A percentile compares a stretch with the other conserved stretches of the same genome.
These are phyloP conservation scores for Flaveria bidentis DNA, from an alignment of 129 eudicot species.

Conservation along the genomic window DNA sequence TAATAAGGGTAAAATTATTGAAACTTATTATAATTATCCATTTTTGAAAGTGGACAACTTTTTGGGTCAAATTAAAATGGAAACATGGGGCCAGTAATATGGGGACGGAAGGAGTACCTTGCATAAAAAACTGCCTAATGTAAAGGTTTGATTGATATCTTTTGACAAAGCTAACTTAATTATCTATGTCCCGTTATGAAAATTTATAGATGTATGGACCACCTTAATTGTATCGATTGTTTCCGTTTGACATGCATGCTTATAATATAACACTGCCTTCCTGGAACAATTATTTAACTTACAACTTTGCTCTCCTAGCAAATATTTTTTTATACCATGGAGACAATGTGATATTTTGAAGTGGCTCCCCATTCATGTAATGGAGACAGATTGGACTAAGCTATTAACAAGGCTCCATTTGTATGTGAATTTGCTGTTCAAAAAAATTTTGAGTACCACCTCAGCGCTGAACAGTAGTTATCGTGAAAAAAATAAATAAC, in stretches of 20 bases:
- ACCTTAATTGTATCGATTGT: slow-evolving; percentile 9
- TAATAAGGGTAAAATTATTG: background rate
- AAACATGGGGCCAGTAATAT: background rate
- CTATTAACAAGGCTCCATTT: slow-evolving; percentile 11
- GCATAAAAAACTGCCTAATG: background rate
- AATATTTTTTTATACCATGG: background rate
- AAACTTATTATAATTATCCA: background rate
- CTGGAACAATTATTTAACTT: background rate
- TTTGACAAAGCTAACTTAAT: background rate
- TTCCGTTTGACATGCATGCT: slow-evolving; percentile 1
- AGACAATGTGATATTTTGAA: background rate
- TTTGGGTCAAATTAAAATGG: background rate
- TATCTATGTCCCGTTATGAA: background rate
- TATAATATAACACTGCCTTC: background rate
- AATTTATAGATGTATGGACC: background rate
- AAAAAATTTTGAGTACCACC: background rate
- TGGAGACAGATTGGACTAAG: background rate
- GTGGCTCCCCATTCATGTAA: background rate
- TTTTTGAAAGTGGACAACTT: background rate
- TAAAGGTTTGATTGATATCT: too few species aligned
- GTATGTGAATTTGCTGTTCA: background rate
- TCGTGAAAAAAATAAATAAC: background rate
- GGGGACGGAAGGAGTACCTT: background rate
- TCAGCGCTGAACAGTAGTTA: background rate
- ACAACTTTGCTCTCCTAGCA: background rate